phyloP scores from a whole-genome alignment of 2,329 filamentous ascomycete species.

The Aspergillus oerlinghausenensis region DNA sequence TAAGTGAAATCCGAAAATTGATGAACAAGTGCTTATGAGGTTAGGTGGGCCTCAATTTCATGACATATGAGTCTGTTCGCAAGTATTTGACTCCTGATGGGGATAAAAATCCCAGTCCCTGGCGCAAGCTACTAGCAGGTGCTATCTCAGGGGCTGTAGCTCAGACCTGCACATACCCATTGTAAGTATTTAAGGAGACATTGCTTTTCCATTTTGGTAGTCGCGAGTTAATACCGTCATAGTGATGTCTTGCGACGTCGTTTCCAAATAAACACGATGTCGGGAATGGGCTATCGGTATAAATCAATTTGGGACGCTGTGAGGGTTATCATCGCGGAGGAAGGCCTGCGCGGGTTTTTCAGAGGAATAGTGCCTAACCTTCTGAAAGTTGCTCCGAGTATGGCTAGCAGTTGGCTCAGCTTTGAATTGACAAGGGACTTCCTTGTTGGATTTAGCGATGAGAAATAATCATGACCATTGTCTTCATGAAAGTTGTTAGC shows the following conservation, averaged over 20 bases:
- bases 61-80: constrained; percentile 90
- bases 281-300: constrained; percentile 95
- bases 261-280: constrained; percentile 99
- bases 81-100: constrained; percentile 82
- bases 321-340: constrained; percentile 72
- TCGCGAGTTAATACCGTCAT: constrained; percentile 6
- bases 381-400: constrained; percentile 94
- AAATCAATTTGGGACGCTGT: constrained; percentile 81
- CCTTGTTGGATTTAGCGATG: constrained; percentile 55
- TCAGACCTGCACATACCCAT: constrained; percentile 97
- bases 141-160: constrained; percentile 94
- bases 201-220: not conserved
- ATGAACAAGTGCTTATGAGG: not conserved
- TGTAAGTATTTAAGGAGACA: constrained; percentile 58
- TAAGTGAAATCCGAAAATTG: constrained; percentile 34
- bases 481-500: not conserved
- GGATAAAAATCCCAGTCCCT: constrained; percentile 71
- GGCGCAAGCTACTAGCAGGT: constrained; percentile 80
- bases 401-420: constrained; percentile 97
- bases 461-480: constrained; percentile 11
- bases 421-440: constrained; percentile 93
- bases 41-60: constrained; percentile 92
- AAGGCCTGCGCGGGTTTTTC: constrained; percentile 82
- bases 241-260: constrained; percentile 88
- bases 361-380: constrained; percentile 95